Base-by-base conservation (phyloP, 2,329 filamentous ascomycete genomes). In the Hymenoscyphus fraxineus region DNA sequence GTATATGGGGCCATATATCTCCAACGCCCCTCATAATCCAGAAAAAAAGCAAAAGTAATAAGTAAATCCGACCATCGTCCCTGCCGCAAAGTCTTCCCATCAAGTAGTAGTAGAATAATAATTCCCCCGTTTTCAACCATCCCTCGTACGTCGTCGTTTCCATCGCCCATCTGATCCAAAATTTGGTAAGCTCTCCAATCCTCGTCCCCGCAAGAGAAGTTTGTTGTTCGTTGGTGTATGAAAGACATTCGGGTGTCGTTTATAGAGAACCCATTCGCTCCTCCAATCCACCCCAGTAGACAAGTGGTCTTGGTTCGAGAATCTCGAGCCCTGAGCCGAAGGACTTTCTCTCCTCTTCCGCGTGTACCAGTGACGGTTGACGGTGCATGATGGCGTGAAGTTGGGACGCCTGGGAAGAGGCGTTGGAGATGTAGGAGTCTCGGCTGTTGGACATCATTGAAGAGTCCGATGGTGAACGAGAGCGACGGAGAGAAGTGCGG, bases 281-380 rank as follows among this genome's bases (percentile, higher is more conserved):
- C 76, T 88, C 85, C 58, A 88, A 75, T 47, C 86, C 84, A 68
- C 83, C 84, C 82, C 85, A 88, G 76, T 86, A 87, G 61, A 87
- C 83, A 41, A 87, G 80, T 12, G 86, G 86, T 55, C 86, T 77
- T 1, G 86, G 86, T 76, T 88, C 86, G 32, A 88, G 80, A 19
- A 88, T 78, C 69, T 78, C 79, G 9, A 88, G 78, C 70, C 84
- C 84, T 60, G 77, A 78, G 10, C 80, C 79, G 62, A 84, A 86
- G 69, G 76, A 80, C 70, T 76, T 78, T 68, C 80, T 81, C 76
- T 88, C 85, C 71, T 84, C 83, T 70, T 87, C 83, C 66, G 86
- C 76, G 70, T 82, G 79, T n/a, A 83, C 73, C 67, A 86, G 80
- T 19, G 82, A 85, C 13, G 83, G 82, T 69, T 85, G 84, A n/a